These are phyloP conservation scores for Fusarium coicis DNA, from an alignment of 2,329 filamentous ascomycete genomes.

Conservation along the genomic window DNA sequence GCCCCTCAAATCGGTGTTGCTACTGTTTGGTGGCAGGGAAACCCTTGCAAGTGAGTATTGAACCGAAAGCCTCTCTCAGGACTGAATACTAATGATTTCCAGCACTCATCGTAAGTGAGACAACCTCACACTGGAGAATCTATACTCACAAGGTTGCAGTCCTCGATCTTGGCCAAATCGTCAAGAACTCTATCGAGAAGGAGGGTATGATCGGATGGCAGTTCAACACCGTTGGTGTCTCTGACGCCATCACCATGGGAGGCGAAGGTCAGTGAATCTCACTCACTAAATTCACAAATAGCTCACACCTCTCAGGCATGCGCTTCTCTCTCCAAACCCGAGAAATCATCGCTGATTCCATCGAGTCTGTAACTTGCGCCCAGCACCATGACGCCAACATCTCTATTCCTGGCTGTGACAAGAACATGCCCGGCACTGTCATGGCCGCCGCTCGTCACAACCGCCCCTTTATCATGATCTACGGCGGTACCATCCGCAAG, in stretches of 20 bases:
- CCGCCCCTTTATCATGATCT: slow-evolving; percentile 93
- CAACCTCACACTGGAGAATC: not conserved
- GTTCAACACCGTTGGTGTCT: slow-evolving; percentile 90
- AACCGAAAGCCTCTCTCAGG: not conserved
- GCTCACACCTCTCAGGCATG: slow-evolving; percentile 72
- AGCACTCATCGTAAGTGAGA: slow-evolving; percentile 56
- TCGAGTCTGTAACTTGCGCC: slow-evolving; percentile 91
- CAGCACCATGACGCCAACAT: slow-evolving; percentile 95
- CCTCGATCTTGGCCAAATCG: slow-evolving; percentile 85
- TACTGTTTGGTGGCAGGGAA: slow-evolving; percentile 97
- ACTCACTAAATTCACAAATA: not conserved
- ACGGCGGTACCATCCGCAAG: slow-evolving; percentile 89
- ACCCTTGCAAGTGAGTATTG: slow-evolving; percentile 86
- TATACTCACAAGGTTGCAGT: slow-evolving; percentile 60
- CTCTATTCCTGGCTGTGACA: slow-evolving; percentile 92
- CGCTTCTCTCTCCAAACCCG: slow-evolving; percentile 89
- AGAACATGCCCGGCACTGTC: slow-evolving; percentile 95
- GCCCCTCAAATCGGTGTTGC: slow-evolving; percentile 91
- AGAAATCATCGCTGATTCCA: slow-evolving; percentile 93
- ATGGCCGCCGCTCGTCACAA: slow-evolving; percentile 95
- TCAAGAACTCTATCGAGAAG: slow-evolving; percentile 83
- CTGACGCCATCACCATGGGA: slow-evolving; percentile 95
- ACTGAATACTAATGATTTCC: slow-evolving; percentile 12
- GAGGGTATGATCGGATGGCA: slow-evolving; percentile 94
- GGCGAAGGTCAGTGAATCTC: slow-evolving; percentile 73